Conservation (phyloP, 768 basidiomycete species). For the Lactifluus volemus region DNA sequence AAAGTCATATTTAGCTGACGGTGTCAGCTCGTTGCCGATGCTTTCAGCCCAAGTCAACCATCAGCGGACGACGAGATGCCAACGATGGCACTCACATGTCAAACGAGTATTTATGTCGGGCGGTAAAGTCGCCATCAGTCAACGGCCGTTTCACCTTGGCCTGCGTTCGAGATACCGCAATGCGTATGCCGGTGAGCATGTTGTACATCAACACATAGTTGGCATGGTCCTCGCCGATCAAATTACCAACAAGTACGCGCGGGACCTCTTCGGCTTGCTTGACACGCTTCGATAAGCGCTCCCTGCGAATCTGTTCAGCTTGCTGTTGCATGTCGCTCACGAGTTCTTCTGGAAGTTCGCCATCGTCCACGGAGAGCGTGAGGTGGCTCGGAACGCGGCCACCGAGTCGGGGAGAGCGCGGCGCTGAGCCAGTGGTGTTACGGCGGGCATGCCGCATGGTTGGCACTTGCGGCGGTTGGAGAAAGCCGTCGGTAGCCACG, state of each 20-base stretch:
- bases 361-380: constrained; percentile 30
- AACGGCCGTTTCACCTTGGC: constrained; percentile 87
- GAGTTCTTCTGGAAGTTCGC: constrained; percentile 43
- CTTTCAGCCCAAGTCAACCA: constrained; percentile 31
- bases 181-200: constrained; percentile 98
- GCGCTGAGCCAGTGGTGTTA: constrained; percentile 58
- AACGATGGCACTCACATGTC: constrained; percentile 66
- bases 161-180: constrained; percentile 92
- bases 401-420: constrained; percentile 11
- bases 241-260: constrained; percentile 66
- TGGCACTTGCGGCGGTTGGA: constrained; percentile 39
- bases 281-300: constrained; percentile 64
- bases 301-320: constrained; percentile 77
- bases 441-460: constrained; percentile 44
- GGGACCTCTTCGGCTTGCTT: constrained; percentile 43
- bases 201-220: constrained; percentile 99
- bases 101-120: constrained; percentile 91
- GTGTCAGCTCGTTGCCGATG: constrained; percentile 95
- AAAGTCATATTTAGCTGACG: constrained; percentile 97
- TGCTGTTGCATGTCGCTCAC: constrained; percentile 81
- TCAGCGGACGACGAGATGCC: constrained; percentile 12
- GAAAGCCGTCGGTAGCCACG: constrained; percentile 37
- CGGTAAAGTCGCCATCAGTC: constrained; percentile 77
- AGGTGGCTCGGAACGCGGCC: constrained; percentile 24
- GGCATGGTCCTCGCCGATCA: constrained; percentile 97